Evolutionary conservation across 148 eudicot species (phyloP), one percentile per base, ranked within the genome.

Genomic region (Spergularia bocconei): DNA sequence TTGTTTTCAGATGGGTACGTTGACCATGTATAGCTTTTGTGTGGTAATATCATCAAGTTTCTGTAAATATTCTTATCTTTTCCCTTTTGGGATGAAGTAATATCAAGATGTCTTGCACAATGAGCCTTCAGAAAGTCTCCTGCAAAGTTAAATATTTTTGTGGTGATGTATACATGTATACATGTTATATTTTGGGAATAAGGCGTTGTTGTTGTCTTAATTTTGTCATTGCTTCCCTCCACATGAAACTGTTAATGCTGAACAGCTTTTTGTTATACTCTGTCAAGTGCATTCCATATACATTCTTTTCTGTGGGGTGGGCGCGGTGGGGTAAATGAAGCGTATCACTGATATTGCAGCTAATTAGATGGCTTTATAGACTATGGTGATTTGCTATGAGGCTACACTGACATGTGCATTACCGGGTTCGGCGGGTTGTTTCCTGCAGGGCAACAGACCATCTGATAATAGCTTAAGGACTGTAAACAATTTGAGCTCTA

Each of bases 391-490:
- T 54, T 15, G 19, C 33, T 68, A 38, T 48, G 17, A 52, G 21
- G 59, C 20, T 50, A 5, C 10, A 47, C 47, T 58, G n/a, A 62
- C 63, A 61, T 52, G 59, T 70, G 23, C 66, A 44, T 20, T 74
- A 5, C 44, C 11, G 51, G 17, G n/a, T n/a, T n/a, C n/a, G n/a
- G n/a, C n/a, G n/a, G n/a, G 53, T 57, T 77, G 57, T 69, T 50
- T 50, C 67, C 61, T 13, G 47, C 80, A 75, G 77, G 76, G 75
- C 57, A 61, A 75, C 48, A 85, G 84, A 60, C 77, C 84, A 71
- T 80, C 90, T 65, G 85, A 83, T 73, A 74, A 80, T 63, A 86
- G 87, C 79, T 65, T 77, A 73, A 80, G 88, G 69, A 79, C 84
- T 72, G 59, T 80, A 69, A 90, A 85, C 83, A 85, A 85, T 44